Evolutionary conservation across 306 rosid genomes (phyloP).

Genomic region (Mimosa pudica): DNA sequence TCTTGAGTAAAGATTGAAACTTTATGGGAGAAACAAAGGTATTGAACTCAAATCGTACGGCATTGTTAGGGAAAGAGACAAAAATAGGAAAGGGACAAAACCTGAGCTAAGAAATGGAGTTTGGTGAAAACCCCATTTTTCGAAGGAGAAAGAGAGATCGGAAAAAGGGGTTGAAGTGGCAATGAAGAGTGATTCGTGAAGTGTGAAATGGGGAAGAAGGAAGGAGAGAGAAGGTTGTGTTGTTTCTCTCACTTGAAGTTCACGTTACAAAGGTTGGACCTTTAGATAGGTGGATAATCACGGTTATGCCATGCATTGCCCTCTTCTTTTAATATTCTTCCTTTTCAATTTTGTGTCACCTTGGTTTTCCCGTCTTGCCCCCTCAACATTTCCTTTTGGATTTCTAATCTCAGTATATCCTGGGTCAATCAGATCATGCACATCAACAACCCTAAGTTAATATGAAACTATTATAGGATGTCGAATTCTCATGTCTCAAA

Average conservation of each 20-base stretch:
- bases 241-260: constrained; percentile 75
- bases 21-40: constrained; percentile 5
- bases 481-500: no score
- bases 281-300: constrained; percentile 52
- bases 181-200: neutral
- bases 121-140: constrained; percentile 29
- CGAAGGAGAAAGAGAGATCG: constrained; percentile 3
- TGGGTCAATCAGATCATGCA: no score
- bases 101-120: neutral
- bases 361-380: constrained; percentile 36
- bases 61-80: constrained; percentile 3
- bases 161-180: constrained; percentile 22
- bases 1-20: constrained; percentile 7
- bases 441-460: no score
- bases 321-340: constrained; percentile 20
- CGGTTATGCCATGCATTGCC: constrained; percentile 43
- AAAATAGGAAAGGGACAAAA: neutral
- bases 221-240: neutral
- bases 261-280: constrained; percentile 57
- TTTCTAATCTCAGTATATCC: no score
- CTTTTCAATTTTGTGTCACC: constrained; percentile 40
- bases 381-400: neutral
- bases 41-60: constrained; percentile 14
- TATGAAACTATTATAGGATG: no score
- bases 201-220: constrained; percentile 57